Evolutionary conservation across 441 rosid genomes (phyloP), one percentile per base, ranked within the genome.

Genomic region (Bocquillonia castaneifolia): DNA sequence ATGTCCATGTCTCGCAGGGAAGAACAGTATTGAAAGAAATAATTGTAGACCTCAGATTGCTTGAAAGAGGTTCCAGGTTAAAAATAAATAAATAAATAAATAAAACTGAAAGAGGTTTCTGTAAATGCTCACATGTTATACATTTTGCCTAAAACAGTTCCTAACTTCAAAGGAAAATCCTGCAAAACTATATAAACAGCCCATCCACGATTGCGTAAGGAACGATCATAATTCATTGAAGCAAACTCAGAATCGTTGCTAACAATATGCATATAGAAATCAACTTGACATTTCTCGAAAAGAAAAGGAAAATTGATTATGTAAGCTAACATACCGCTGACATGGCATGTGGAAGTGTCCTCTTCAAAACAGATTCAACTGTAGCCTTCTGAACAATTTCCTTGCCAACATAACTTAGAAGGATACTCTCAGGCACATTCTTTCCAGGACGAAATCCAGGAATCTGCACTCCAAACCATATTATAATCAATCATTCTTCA

Each of bases 281-380:
- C 45, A 34, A 18, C 22, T 55, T 29, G 18, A 5, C 7, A 39
- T 28, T n/a, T 42, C n/a, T 29, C n/a, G 0, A 5, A 28, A 54
- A 42, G 26, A 51, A 55, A 8, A 42, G 44, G 70, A 56, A 37
- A 25, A 42, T 44, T 44, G 40, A 32, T 42, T 22, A 57, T 12
- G n/a, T 3, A 20, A 59, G 54, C 14, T 34, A 6, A 55, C 61
- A 63, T 85, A 93, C 97, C 39, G 87, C 82, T 59, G 90, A 77
- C 95, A 93, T 79, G 73, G 97, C 95, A 68, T 93, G 97, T 50
- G 99, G 97, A 74, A 93, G 96, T 59, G 97, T 93, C 83, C 96
- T 85, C 82, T 88, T 82, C 79, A 93, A 63, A 69, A 93, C 86
- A 68, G 99, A 86, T 77, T 93, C 99, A 66, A 91, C 82, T 1